Conservation (phyloP, 305 asterid genomes). For the Fraxinus paxiana region DNA sequence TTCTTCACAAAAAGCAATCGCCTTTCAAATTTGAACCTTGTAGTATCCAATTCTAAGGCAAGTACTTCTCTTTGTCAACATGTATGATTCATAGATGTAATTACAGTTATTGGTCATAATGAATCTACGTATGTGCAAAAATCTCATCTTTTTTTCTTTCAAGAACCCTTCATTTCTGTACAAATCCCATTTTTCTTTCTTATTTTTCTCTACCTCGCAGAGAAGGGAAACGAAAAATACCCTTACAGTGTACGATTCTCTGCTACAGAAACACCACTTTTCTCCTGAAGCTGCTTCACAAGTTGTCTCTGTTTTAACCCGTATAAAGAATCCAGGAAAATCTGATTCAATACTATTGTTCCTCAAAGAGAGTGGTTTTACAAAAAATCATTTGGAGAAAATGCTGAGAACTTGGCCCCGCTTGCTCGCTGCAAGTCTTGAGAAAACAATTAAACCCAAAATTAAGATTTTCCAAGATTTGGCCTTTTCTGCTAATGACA, state of each 20-base stretch:
- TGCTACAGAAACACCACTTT: slow-evolving; percentile 26
- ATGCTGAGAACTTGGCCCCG: slow-evolving; percentile 18
- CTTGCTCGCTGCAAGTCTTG: slow-evolving; percentile 17
- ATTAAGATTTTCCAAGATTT: slow-evolving; percentile 29
- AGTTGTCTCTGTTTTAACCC: slow-evolving; percentile 19
- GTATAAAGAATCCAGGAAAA: slow-evolving; percentile 11
- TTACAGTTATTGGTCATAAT: not conserved
- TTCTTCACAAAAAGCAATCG: not conserved
- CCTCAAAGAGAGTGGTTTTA: slow-evolving; percentile 32
- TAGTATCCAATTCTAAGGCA: not conserved
- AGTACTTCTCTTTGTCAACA: not conserved
- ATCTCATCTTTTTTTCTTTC: not conserved
- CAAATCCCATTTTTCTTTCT: not conserved
- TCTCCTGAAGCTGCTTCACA: slow-evolving; percentile 24
- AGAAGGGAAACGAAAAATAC: too few species aligned
- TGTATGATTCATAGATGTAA: not conserved
- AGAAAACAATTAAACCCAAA: slow-evolving; percentile 34
- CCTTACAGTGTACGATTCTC: too few species aligned
- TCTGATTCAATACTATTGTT: slow-evolving; percentile 28
- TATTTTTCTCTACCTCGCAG: not conserved
- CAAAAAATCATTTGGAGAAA: slow-evolving; percentile 32
- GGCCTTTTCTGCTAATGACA: slow-evolving; percentile 27
- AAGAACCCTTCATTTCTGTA: not conserved
- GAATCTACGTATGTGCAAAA: not conserved
- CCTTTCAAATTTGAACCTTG: not conserved